Evolutionary conservation across 805 yeast genomes (phyloP).

Genomic region (Starmerella stigmatis): DNA sequence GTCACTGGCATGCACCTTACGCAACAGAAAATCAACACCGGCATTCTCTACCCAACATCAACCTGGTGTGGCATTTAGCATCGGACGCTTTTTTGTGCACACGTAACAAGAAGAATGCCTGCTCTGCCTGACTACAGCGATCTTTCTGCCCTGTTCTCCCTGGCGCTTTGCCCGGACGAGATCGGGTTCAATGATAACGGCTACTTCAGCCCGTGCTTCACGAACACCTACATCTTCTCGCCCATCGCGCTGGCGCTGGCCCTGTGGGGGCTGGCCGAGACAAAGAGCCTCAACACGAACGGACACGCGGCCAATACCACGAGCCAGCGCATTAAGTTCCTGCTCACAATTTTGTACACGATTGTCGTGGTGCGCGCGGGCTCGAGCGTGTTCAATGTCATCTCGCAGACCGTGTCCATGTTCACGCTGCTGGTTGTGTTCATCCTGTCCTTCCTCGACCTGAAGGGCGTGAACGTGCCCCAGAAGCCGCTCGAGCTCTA

Average conservation of each 20-base stretch:
- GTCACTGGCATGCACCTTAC: neutral
- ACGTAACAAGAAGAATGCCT: slow-evolving; percentile 1
- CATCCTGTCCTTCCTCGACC: slow-evolving; percentile 22
- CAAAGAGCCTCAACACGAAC: slow-evolving; percentile 12
- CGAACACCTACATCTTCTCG: slow-evolving; percentile 24
- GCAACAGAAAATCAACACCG: slow-evolving; percentile 1
- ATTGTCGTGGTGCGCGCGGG: slow-evolving; percentile 16
- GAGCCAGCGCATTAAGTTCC: slow-evolving; percentile 20
- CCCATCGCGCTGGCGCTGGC: slow-evolving; percentile 19
- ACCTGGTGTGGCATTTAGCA: no score
- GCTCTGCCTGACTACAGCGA: neutral
- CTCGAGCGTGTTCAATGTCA: slow-evolving; percentile 21
- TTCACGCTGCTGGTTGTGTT: slow-evolving; percentile 18
- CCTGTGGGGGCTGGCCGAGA: slow-evolving; percentile 17
- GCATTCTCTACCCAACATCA: no score
- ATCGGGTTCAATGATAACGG: slow-evolving; percentile 23
- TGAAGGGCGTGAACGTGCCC: slow-evolving; percentile 25
- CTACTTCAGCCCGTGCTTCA: slow-evolving; percentile 22
- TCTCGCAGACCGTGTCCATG: slow-evolving; percentile 16
- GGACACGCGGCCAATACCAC: slow-evolving; percentile 17
- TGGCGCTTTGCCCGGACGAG: slow-evolving; percentile 22
- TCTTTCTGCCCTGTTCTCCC: slow-evolving; percentile 6
- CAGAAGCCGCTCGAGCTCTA: slow-evolving; percentile 22
- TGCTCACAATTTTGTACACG: slow-evolving; percentile 17
- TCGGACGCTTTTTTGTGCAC: no score